A percentile compares a stretch with the other conserved stretches of the same genome.
These are phyloP conservation scores for Aspergillus aculeatinus DNA, from an alignment of 2,329 filamentous ascomycete genomes.

Conservation along the genomic window DNA sequence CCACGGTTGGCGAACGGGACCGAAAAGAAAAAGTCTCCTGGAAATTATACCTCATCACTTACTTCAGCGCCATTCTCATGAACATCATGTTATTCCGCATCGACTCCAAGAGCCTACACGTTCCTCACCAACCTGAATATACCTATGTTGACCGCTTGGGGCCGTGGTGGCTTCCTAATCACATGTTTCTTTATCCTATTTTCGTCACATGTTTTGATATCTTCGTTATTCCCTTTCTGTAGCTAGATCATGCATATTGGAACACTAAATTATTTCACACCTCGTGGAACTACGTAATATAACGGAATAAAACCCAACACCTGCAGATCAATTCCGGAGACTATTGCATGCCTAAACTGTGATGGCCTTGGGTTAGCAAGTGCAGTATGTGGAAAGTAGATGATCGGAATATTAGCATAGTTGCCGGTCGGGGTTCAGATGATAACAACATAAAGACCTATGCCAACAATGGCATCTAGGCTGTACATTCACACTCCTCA, in stretches of 20 bases:
- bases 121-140: conserved; percentile 4
- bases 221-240: conserved; percentile 20
- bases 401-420: too few relatives aligned
- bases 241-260: conserved; percentile 21
- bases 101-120: background rate
- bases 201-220: conserved; percentile 17
- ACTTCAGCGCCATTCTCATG: conserved; percentile 3
- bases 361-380: too few relatives aligned
- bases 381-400: too few relatives aligned
- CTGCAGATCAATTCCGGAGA: background rate
- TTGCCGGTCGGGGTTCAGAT: background rate
- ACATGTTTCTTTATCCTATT: background rate
- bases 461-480: background rate
- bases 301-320: background rate
- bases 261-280: background rate
- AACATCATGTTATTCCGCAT: background rate
- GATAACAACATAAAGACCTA: background rate
- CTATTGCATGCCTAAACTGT: background rate
- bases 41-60: background rate
- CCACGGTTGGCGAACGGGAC: background rate
- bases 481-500: conserved; percentile 15
- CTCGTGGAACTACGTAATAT: background rate
- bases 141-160: background rate
- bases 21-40: background rate
- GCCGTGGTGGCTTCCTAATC: background rate